phyloP scores from a whole-genome alignment of 1,139 yeast genomes.

The Yarrowia galli region DNA sequence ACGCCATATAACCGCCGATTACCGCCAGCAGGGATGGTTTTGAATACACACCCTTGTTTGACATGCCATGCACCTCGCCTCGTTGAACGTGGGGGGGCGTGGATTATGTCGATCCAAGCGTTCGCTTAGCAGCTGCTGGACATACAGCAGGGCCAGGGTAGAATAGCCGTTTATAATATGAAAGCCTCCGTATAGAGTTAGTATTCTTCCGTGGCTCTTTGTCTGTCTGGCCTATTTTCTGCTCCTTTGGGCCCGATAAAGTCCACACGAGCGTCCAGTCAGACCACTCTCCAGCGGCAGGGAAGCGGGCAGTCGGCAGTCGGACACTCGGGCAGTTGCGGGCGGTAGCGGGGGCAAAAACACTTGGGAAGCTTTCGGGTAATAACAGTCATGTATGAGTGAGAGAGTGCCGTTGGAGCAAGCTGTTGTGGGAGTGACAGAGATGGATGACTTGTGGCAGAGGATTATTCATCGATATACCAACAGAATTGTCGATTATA shows the following conservation, averaged over 20 bases:
- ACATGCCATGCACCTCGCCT: not conserved
- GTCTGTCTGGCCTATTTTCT: too few relatives aligned
- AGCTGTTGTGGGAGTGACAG: too few relatives aligned
- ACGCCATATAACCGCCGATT: not conserved
- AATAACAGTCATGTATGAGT: too few relatives aligned
- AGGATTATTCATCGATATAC: too few relatives aligned
- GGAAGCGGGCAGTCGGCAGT: too few relatives aligned
- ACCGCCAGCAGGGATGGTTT: not conserved
- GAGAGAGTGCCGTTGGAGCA: too few relatives aligned
- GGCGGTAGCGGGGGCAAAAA: too few relatives aligned
- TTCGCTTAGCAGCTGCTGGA: not conserved
- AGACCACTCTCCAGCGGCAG: not conserved
- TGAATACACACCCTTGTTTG: not conserved
- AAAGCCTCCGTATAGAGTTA: not conserved
- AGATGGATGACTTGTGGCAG: too few relatives aligned
- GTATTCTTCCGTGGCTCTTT: too few relatives aligned
- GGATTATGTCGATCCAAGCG: conserved; percentile 7
- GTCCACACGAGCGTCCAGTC: not conserved
- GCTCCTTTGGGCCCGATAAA: not conserved
- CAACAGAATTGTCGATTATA: too few relatives aligned
- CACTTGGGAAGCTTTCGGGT: too few relatives aligned
- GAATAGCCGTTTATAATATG: conserved; percentile 9
- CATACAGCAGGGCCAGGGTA: conserved; percentile 6
- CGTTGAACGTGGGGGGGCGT: conserved; percentile 3
- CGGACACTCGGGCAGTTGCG: too few relatives aligned